phyloP scores from a whole-genome alignment of 2,329 filamentous ascomycete species.

The Xylaria sp. region DNA sequence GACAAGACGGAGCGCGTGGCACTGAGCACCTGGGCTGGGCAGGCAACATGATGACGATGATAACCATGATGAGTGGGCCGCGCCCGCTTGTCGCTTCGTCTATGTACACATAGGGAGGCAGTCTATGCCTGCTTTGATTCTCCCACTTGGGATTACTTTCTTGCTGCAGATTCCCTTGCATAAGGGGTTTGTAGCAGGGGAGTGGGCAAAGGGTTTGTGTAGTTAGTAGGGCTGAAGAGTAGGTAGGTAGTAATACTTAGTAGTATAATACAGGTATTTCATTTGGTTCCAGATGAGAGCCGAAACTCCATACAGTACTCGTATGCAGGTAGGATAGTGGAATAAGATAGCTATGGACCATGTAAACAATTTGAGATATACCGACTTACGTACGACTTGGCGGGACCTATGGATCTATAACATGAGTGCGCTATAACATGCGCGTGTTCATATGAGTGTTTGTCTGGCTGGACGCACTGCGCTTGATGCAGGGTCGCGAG shows the following conservation, averaged over 20 bases:
- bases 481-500: neutral
- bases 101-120: neutral
- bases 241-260: neutral
- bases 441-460: neutral
- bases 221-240: neutral
- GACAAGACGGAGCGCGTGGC: neutral
- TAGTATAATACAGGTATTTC: neutral
- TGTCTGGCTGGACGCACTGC: neutral
- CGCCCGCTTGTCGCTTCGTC: constrained; percentile 1
- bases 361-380: neutral
- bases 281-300: neutral
- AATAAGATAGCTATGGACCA: neutral
- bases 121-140: neutral
- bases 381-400: neutral
- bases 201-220: neutral
- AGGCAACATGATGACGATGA: neutral
- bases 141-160: neutral
- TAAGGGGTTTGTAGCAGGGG: neutral
- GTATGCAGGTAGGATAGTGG: neutral
- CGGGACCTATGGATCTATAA: neutral
- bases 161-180: neutral
- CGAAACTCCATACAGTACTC: neutral
- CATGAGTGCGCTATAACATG: neutral
- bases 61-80: constrained; percentile 7
- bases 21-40: neutral